Evolutionary conservation across 2,329 filamentous ascomycete genomes (phyloP), one percentile per base, ranked within the genome.

Genomic region (Plectosphaerella sp.): DNA sequence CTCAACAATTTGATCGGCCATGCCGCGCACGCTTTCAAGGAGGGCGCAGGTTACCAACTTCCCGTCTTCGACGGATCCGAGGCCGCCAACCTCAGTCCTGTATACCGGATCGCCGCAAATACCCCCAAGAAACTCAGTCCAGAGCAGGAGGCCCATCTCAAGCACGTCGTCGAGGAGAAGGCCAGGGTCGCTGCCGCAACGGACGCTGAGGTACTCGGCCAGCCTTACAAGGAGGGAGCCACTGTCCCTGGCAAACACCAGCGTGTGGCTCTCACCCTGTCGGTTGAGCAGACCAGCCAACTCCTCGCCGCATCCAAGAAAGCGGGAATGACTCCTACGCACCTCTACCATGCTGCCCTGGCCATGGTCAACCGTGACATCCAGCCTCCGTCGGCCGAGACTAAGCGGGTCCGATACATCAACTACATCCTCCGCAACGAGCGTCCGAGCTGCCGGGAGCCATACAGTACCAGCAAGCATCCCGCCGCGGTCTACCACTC

Each of bases 391-490:
- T 3, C 45, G 33, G 36, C 4, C 0, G 47, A 0, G 7, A 49
- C 22, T 14, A 55, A 12, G 46, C 24, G 45, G 0, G 62, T 65
- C 0, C 52, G 59, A 0, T 69, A 68, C 48, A 54, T 65, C 35
- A 64, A 58, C 28, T 68, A 69, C 52, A 60, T 68, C 45, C 52
- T 70, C 6, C 64, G 60, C 16, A 70, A 70, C 36, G 67, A 68
- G 39, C 59, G 65, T 1, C 14, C 49, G 1, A 58, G 41, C 14
- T 69, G 66, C n/a, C 12, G 12, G 0, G 24, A 53, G 4, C 65
- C 65, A 0, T 70, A 62, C 5, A 59, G 52, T 28, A 55, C 56
- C 1, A 15, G 51, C 2, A 4, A 48, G 0, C 66, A 70, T 36
- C 50, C 66, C 1, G 62, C 59, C 0, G 43, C 59, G 2, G 54